A percentile compares a stretch with the other conserved stretches of the same genome.
These are phyloP conservation scores for Vanrija sp. DNA, from an alignment of 1,284 basidiomycete genomes.

Conservation along the genomic window DNA sequence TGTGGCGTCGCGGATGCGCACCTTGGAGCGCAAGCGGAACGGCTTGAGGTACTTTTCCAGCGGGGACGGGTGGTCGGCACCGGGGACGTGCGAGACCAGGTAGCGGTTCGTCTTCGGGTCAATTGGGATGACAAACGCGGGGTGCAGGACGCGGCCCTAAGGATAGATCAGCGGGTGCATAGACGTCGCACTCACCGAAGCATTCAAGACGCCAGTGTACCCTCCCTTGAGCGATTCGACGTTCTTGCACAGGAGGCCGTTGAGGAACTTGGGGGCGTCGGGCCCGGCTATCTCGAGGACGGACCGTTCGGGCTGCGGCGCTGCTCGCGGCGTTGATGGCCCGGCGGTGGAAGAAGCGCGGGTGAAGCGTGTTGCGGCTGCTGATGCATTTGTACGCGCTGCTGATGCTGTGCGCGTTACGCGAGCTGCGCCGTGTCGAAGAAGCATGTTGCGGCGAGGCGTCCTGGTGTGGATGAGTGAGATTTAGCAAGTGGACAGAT, in stretches of 20 bases:
- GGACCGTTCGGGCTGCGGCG: slow-evolving; percentile 61
- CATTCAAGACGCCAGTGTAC: slow-evolving; percentile 79
- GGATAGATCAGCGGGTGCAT: not conserved
- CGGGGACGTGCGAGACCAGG: slow-evolving; percentile 54
- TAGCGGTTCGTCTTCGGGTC: slow-evolving; percentile 15
- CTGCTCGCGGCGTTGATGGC: slow-evolving; percentile 29
- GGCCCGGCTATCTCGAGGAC: slow-evolving; percentile 74
- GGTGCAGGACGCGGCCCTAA: slow-evolving; percentile 85
- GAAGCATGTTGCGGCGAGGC: no score
- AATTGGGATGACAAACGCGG: slow-evolving; percentile 73
- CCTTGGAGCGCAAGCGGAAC: slow-evolving; percentile 84
- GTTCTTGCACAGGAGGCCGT: slow-evolving; percentile 73
- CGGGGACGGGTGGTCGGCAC: slow-evolving; percentile 73
- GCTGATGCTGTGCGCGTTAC: no score
- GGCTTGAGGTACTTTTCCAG: slow-evolving; percentile 49
- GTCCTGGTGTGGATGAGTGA: no score
- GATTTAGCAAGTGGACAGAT: no score
- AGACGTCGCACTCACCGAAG: slow-evolving; percentile 61
- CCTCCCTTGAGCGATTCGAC: slow-evolving; percentile 55
- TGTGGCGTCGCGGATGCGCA: slow-evolving; percentile 72
- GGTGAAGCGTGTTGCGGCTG: no score
- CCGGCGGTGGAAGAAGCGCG: no score
- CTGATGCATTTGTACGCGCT: no score
- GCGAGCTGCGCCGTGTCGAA: no score
- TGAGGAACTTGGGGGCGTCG: slow-evolving; percentile 79